Conservation (phyloP, 129 eudicot species). For the Mikania micrantha region DNA sequence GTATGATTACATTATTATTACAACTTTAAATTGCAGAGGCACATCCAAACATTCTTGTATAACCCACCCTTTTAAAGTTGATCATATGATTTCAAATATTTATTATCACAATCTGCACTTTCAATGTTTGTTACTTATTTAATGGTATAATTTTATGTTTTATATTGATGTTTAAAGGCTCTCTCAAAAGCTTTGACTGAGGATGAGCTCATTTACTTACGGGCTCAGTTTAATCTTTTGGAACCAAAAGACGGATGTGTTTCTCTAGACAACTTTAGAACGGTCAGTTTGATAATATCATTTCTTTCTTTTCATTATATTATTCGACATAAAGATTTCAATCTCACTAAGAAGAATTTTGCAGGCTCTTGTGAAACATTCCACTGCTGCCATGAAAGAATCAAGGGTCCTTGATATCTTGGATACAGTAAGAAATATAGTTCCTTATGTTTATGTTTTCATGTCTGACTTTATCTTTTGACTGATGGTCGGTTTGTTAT, state of each 20-base stretch:
- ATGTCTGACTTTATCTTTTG: not conserved
- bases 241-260: conserved; percentile 83
- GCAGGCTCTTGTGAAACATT: conserved; percentile 83
- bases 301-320: not conserved
- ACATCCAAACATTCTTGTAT: not conserved
- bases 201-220: conserved; percentile 66
- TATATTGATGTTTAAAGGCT: conserved; percentile 44
- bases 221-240: conserved; percentile 74
- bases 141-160: not conserved
- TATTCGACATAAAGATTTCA: conserved; percentile 12
- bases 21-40: not conserved
- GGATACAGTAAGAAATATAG: conserved; percentile 46
- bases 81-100: not conserved
- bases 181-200: conserved; percentile 90
- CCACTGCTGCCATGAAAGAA: conserved; percentile 90
- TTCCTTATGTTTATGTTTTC: not conserved
- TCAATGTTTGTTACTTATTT: too few species aligned
- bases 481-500: not conserved
- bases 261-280: conserved; percentile 68
- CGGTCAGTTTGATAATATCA: conserved; percentile 38
- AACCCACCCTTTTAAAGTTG: not conserved
- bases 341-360: conserved; percentile 8
- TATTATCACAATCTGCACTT: not conserved
- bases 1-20: not conserved
- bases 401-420: conserved; percentile 80